phyloP scores from a whole-genome alignment of 2,329 filamentous ascomycete species.

The Monilinia vaccinii-corymbosi region DNA sequence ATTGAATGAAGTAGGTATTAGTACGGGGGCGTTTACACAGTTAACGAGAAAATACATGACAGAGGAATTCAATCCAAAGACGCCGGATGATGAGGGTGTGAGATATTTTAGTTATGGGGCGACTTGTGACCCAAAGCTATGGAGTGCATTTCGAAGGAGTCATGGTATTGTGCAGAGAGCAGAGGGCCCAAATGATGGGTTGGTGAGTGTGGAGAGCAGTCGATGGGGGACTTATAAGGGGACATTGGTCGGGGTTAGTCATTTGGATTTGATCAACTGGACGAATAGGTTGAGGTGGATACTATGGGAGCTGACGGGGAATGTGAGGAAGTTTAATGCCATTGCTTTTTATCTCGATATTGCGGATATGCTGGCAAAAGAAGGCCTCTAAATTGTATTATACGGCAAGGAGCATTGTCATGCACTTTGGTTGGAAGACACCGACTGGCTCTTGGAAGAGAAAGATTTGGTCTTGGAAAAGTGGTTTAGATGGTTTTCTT shows the following conservation, averaged over 20 bases:
- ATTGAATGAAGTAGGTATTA: constrained; percentile 42
- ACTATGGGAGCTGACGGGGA: constrained; percentile 43
- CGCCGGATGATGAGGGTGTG: constrained; percentile 43
- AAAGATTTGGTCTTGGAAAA: not conserved
- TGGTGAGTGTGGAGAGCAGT: constrained; percentile 57
- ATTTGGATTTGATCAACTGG: constrained; percentile 61
- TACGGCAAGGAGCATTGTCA: not conserved
- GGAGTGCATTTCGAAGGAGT: constrained; percentile 52
- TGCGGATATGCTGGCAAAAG: constrained; percentile 62
- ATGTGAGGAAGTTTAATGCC: constrained; percentile 52
- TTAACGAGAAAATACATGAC: constrained; percentile 50
- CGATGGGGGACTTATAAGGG: constrained; percentile 56
- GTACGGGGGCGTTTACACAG: constrained; percentile 52
- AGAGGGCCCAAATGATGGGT: constrained; percentile 55
- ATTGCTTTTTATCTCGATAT: constrained; percentile 59
- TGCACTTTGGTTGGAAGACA: not conserved
- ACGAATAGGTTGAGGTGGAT: constrained; percentile 50
- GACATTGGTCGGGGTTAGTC: constrained; percentile 51
- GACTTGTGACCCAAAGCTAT: constrained; percentile 46
- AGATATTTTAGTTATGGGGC: constrained; percentile 57
- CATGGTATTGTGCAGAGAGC: constrained; percentile 39
- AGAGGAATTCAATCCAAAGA: constrained; percentile 49
- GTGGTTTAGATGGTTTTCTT: not conserved
- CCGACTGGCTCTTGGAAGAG: not conserved
- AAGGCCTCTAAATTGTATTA: constrained; percentile 35